Conservation (phyloP, 164 flowering plant genomes). For the Piper betle region DNA sequence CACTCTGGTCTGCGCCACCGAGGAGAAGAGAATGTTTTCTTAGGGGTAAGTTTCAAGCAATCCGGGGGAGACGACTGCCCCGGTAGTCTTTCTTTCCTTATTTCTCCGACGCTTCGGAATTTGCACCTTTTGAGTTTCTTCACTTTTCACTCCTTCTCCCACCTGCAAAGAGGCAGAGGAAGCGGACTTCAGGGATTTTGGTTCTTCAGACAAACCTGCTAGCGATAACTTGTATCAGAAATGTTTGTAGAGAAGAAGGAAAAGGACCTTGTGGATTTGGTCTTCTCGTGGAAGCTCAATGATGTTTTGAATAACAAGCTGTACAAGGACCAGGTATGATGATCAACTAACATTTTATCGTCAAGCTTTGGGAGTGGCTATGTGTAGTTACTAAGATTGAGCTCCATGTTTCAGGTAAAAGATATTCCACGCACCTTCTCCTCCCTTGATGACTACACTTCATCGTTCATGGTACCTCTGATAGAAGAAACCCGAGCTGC, state of each 20-base stretch:
- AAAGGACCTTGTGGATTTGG: not conserved
- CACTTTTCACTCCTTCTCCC: no score
- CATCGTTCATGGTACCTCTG: slow-evolving; percentile 36
- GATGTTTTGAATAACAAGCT: slow-evolving; percentile 13
- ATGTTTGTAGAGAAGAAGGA: not conserved
- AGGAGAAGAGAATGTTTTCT: no score
- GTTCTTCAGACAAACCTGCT: no score
- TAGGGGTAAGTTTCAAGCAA: no score
- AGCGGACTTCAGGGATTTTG: no score
- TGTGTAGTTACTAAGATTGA: not conserved
- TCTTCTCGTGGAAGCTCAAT: slow-evolving; percentile 13
- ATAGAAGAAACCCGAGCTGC: slow-evolving; percentile 48
- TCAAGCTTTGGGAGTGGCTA: not conserved
- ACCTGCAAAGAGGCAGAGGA: no score
- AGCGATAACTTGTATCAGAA: no score
- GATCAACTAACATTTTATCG: not conserved
- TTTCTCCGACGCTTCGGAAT: no score
- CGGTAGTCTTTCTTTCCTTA: no score
- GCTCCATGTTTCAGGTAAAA: slow-evolving; percentile 23
- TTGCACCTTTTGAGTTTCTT: no score
- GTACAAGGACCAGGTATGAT: slow-evolving; percentile 6
- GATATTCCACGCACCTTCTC: slow-evolving; percentile 38
- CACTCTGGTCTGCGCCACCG: no score
- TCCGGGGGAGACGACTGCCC: no score
- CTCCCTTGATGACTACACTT: slow-evolving; percentile 32